Evolutionary conservation across 495 filamentous ascomycete genomes (phyloP), one percentile per base, ranked within the genome.

Genomic region (Penicillium lividum): DNA sequence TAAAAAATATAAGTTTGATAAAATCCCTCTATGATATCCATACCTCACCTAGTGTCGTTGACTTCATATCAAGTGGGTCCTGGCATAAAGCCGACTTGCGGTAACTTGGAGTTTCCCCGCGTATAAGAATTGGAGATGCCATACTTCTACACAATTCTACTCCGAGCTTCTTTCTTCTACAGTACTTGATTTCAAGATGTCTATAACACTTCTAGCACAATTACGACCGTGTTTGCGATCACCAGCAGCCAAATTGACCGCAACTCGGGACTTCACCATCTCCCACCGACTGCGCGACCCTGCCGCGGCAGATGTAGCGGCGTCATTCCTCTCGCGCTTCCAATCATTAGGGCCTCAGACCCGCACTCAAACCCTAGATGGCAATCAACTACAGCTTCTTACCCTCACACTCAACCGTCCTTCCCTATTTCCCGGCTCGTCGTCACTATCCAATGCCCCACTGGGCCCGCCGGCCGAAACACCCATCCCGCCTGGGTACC

Each of bases 401-500:
- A 72, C 70, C 3, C 68, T 84, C 11, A 84, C 82, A 0, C 74
- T 87, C 4, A 78, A 79, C 28, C 78, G 80, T 3, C 71, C 75
- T 4, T 67, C 70, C 13, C 71, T 81, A 18, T 71, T 72, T 56
- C 57, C 66, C 3, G 48, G 44, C 34, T 57, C 71, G 4, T 60
- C 71, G 0, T 56, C 73, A 8, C 67, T 80, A 0, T 64, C 75
- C 38, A 58, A 68, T 47, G 55, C 63, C n/a, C 54, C 70, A 7
- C 54, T 70, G 3, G 22, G 59, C 5, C 56, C 62, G 7, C 44
- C 68, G 0, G 34, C 59, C 9, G 74, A 75, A 30, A 81, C 81
- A 4, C 69, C 73, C 0, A 56, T 91, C 0, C 87, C 86, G 0
- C 78, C 82, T 3, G 89, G 86, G 9, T 86, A 91, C 68, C 89